Evolutionary conservation across 2,329 filamentous ascomycete species (phyloP), one percentile per base, ranked within the genome.

Genomic region (Aspergillus ruber): DNA sequence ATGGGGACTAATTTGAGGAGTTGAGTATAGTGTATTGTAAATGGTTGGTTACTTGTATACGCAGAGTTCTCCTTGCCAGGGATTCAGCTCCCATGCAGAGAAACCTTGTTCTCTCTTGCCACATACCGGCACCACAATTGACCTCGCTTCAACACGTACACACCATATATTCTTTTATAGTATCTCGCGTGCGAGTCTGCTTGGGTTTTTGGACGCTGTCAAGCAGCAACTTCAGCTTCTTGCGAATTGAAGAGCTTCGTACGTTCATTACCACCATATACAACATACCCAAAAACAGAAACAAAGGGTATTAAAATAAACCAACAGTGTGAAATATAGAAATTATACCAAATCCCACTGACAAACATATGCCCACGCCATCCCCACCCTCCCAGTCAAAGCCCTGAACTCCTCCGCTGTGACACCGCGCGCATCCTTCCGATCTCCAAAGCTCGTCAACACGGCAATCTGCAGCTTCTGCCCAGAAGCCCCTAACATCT

Each of bases 401-500:
- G 69, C 64, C 56, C 67, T 67, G 60, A 73, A 80, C 56, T 78
- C 73, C 43, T 68, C 57, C 12, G 64, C 62, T 2, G 71, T 76
- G 52, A 83, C 53, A 0, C 80, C 81, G 43, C 79, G 70, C 3
- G 70, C 77, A 59, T 80, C 75, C 40, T 69, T 63, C 18, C 62
- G 68, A 43, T 74, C 78, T 6, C 66, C 71, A 47, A 80, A 76
- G 20, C 60, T 72, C 10, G 70, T 80, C 33, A 95, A 72, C 17
- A 81, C 79, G 48, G 79, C 79, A 25, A 93, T 67, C 54, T 76
- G 77, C 5, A 91, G 71, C 45, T 77, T 80, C 67, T 90, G 81
- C 0, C 88, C 88, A 0, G 83, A 79, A 0, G 74, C 74, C 1
- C 88, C 88, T 17, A 94, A 70, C 48, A 84, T 78, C 27, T 73